Evolutionary conservation across 2,329 filamentous ascomycete genomes (phyloP), one percentile per base, ranked within the genome.

Genomic region (Seiridium cupressi): DNA sequence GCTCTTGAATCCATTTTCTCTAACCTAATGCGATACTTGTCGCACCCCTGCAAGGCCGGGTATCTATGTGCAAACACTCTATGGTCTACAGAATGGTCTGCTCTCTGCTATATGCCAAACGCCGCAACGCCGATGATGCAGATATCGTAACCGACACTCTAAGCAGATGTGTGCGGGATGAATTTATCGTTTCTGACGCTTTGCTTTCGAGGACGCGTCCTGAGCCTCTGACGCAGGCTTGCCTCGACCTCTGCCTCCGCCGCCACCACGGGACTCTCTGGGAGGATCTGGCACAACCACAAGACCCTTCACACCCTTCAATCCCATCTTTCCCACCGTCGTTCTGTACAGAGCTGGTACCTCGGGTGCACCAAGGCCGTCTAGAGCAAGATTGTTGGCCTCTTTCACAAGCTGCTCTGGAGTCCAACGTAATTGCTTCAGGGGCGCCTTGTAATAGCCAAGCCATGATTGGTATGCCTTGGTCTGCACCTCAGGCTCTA

Each of bases 391-490:
- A 2, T 67, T 67, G 67, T 87, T 87, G 48, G 75, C 84, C 64
- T 83, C 72, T 5, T 69, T 64, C 0, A 87, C 84, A 4, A 87
- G 63, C 60, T 63, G 62, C 66, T 53, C 63, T 13, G 55, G 62
- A 60, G 72, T 68, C 73, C 73, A 76, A 31, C 66, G 60, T 59
- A 77, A 66, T 9, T 69, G 64, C 71, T 82, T 84, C 56, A 77
- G 64, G 66, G 80, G 77, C 58, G 74, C 77, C 67, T 84, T 85
- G 73, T 78, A 84, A 79, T 60, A 77, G 13, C 83, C 84, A 8
- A 86, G 72, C 82, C 83, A 86, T 3, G 80, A 81, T 68, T 84
- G 80, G 72, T 87, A 87, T 3, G 78, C 76, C 66, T 79, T 83
- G 11, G 70, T 71, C 60, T 81, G 79, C 26, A 75, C 72, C 0